phyloP scores from a whole-genome alignment of 1,284 basidiomycete genomes.

The Pisolithus thermaeus region DNA sequence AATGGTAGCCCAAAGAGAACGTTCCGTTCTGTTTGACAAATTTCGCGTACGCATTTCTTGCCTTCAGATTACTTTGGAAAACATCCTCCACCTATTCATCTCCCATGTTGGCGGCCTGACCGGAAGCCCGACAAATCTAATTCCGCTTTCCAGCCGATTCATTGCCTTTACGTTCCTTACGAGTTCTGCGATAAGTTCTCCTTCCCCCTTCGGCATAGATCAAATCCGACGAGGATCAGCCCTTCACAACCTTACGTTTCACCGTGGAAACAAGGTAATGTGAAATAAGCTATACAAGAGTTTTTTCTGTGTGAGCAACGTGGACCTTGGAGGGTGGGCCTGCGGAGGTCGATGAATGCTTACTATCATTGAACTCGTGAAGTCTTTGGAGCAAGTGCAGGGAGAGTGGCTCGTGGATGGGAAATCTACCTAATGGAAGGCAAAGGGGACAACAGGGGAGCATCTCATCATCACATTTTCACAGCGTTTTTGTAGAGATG shows the following conservation, averaged over 20 bases:
- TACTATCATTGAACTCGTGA: not conserved
- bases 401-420: conserved; percentile 53
- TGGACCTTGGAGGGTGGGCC: not conserved
- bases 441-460: not conserved
- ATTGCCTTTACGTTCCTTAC: conserved; percentile 57
- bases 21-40: no score
- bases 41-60: conserved; percentile 19
- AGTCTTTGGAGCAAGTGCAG: conserved; percentile 48
- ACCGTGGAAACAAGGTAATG: conserved; percentile 71
- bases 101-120: no score
- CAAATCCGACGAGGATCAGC: conserved; percentile 56
- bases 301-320: conserved; percentile 14
- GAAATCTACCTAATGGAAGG: conserved; percentile 39
- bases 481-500: not conserved
- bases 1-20: no score
- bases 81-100: conserved; percentile 35
- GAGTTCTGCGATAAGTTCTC: conserved; percentile 59
- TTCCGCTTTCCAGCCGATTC: conserved; percentile 86
- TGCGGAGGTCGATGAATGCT: no score
- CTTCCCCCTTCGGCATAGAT: conserved; percentile 61
- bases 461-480: not conserved
- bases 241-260: conserved; percentile 61
- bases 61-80: not conserved
- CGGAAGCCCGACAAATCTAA: no score
- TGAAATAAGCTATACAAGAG: conserved; percentile 63